Evolutionary conservation across 177 flowering plant species (phyloP).

Genomic region (Viscum album): DNA sequence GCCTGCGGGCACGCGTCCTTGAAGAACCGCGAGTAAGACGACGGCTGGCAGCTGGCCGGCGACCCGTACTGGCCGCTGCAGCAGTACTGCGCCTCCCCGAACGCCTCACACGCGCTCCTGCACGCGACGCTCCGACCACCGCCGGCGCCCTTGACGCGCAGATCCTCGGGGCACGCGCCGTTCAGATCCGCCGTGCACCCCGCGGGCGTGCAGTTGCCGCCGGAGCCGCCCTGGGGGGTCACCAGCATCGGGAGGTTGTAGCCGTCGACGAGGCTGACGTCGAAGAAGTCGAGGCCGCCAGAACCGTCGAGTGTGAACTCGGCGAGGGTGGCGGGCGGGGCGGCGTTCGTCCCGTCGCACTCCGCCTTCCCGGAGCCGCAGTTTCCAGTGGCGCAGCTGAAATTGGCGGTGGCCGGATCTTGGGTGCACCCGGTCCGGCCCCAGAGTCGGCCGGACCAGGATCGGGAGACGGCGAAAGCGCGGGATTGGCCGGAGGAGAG

Average conservation of each 20-base stretch:
- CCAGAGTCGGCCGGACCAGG: conserved; percentile 86
- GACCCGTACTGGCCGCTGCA: conserved; percentile 4
- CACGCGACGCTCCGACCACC: conserved; percentile 46
- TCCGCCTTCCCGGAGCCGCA: conserved; percentile 48
- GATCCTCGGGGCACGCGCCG: conserved; percentile 44
- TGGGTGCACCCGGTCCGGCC: conserved; percentile 50
- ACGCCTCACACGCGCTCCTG: conserved; percentile 41
- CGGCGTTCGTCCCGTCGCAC: conserved; percentile 46
- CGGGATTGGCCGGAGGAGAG: too few species aligned
- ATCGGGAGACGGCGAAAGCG: conserved; percentile 29
- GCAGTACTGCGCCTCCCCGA: conserved; percentile 1
- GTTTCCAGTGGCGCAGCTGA: conserved; percentile 70
- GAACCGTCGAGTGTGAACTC: conserved; percentile 66
- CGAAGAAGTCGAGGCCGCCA: conserved; percentile 57
- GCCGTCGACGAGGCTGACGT: conserved; percentile 74
- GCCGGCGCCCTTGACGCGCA: conserved; percentile 25
- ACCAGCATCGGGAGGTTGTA: conserved; percentile 60
- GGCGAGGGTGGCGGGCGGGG: conserved; percentile 63
- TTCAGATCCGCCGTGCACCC: conserved; percentile 60
- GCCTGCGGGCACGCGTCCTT: background rate
- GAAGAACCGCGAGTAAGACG: background rate
- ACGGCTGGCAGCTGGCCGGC: background rate
- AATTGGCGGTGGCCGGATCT: conserved; percentile 42
- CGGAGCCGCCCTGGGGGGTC: conserved; percentile 31
- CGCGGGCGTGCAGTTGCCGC: conserved; percentile 41